Percentiles rank a stretch among this genome's conserved stretches.
Evolutionary conservation across 352 stramenopile species (phyloP).

Genomic region (Pythium myriotylum): DNA sequence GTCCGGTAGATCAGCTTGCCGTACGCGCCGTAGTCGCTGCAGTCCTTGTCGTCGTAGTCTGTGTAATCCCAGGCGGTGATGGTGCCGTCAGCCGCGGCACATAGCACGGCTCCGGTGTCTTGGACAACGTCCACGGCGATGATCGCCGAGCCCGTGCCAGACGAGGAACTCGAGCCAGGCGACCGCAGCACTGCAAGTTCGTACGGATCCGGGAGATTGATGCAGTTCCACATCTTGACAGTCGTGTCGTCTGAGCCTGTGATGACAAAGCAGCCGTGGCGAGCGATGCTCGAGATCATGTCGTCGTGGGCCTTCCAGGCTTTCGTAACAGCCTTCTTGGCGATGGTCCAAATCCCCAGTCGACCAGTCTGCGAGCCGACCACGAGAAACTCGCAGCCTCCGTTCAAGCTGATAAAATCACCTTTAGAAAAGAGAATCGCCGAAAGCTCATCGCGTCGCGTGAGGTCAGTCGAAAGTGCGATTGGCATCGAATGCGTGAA

Average conservation of each 20-base stretch:
- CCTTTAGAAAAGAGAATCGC: conserved; percentile 57
- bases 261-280: conserved; percentile 79
- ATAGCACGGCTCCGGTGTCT: conserved; percentile 42
- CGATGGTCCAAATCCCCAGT: conserved; percentile 65
- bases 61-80: conserved; percentile 69
- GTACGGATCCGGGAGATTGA: conserved; percentile 48
- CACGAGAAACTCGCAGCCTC: conserved; percentile 57
- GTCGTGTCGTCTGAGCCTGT: conserved; percentile 69
- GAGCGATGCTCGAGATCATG: conserved; percentile 44
- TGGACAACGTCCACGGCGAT: conserved; percentile 53
- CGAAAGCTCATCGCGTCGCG: conserved; percentile 46
- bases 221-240: conserved; percentile 71
- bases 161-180: conserved; percentile 37
- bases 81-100: conserved; percentile 52
- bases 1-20: conserved; percentile 47
- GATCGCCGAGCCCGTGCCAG: conserved; percentile 45
- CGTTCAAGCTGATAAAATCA: conserved; percentile 35
- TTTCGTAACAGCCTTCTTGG: conserved; percentile 42
- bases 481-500: conserved; percentile 10
- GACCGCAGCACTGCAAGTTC: conserved; percentile 54
- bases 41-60: conserved; percentile 36
- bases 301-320: conserved; percentile 61
- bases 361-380: conserved; percentile 53
- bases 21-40: conserved; percentile 39
- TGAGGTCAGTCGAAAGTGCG: conserved; percentile 28